Conservation (phyloP, 2,329 filamentous ascomycete species). For the Fusarium sp. region DNA sequence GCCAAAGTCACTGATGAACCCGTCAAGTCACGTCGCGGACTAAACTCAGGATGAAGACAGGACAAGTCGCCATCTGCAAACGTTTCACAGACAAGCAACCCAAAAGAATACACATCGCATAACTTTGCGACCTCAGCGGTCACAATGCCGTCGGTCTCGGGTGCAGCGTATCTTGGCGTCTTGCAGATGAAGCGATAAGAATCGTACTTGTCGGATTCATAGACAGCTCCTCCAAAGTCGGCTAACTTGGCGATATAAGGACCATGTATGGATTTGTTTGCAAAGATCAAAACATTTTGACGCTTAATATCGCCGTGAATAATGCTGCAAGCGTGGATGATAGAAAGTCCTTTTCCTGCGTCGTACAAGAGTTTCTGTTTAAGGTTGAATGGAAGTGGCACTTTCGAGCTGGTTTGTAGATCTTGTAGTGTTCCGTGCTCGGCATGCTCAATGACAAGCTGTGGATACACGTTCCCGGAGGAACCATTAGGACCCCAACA, state of each 20-base stretch:
- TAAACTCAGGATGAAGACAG: neutral
- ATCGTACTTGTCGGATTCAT: neutral
- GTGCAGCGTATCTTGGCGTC: neutral
- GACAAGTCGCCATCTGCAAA: neutral
- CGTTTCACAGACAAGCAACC: neutral
- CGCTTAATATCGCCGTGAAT: slow-evolving; percentile 1
- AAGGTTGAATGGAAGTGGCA: neutral
- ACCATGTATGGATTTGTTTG: neutral
- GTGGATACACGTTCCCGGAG: neutral
- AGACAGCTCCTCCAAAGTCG: neutral
- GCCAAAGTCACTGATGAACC: neutral
- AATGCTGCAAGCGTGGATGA: neutral
- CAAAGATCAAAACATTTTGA: neutral
- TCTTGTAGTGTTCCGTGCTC: neutral
- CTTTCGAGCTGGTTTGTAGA: neutral
- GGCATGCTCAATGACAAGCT: neutral
- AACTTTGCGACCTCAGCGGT: neutral
- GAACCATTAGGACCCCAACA: neutral
- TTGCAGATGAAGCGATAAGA: slow-evolving; percentile 12
- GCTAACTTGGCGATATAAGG: neutral
- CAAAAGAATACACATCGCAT: neutral
- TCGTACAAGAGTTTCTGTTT: neutral
- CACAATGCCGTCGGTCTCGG: neutral
- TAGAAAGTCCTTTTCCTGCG: neutral
- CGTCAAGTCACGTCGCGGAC: rapidly evolving